Conservation (phyloP, 1,139 yeast genomes). For the Pichia sp. region DNA sequence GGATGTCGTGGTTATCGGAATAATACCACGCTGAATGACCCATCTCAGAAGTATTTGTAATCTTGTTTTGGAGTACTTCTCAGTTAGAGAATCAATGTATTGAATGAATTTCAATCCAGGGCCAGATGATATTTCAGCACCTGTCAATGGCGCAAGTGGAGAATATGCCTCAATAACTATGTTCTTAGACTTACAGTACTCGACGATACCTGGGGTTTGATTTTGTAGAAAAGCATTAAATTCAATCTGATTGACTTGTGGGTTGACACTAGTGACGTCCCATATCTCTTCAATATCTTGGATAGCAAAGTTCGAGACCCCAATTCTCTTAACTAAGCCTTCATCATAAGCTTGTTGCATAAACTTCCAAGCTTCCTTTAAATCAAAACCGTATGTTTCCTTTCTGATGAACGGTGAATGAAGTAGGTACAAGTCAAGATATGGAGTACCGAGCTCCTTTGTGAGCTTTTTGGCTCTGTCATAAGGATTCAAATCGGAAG, state of each 20-base stretch:
- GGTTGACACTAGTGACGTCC: constrained; percentile 34
- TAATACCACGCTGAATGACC: constrained; percentile 53
- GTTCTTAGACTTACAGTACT: constrained; percentile 42
- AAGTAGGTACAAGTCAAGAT: constrained; percentile 63
- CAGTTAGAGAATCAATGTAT: constrained; percentile 36
- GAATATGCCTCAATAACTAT: constrained; percentile 62
- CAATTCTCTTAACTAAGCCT: constrained; percentile 34
- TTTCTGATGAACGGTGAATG: constrained; percentile 52
- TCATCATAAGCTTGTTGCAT: constrained; percentile 29
- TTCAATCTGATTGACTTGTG: constrained; percentile 50
- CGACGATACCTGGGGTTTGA: constrained; percentile 57
- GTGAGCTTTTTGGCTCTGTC: constrained; percentile 28
- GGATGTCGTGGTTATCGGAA: constrained; percentile 71
- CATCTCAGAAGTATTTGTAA: constrained; percentile 65
- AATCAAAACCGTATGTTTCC: constrained; percentile 36
- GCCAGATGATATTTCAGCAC: constrained; percentile 26
- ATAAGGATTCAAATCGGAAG: constrained; percentile 22
- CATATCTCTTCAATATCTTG: constrained; percentile 34
- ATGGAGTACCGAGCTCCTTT: constrained; percentile 46
- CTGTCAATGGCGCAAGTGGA: constrained; percentile 49
- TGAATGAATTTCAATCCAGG: constrained; percentile 31
- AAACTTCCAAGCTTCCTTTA: constrained; percentile 41
- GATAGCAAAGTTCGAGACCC: constrained; percentile 47
- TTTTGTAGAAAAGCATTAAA: constrained; percentile 48
- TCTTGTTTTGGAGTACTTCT: constrained; percentile 48